These are phyloP conservation scores for Elongisporangium prolatum DNA, from an alignment of 352 stramenopile species.

Conservation along the genomic window DNA sequence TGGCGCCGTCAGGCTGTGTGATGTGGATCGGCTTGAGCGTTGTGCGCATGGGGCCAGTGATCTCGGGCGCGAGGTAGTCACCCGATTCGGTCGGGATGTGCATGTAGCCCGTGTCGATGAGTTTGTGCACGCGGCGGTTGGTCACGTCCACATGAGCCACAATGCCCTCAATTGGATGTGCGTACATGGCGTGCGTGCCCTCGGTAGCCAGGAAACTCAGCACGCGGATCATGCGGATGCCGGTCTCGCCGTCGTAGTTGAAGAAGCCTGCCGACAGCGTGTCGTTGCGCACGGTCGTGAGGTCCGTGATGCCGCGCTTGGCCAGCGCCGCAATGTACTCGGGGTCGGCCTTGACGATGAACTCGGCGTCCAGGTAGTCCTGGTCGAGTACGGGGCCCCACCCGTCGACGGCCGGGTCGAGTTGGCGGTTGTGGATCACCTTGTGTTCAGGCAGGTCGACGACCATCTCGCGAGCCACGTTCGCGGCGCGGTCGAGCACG, in stretches of 20 bases:
- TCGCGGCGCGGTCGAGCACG: constrained; percentile 32
- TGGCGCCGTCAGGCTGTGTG: constrained; percentile 66
- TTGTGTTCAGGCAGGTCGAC: constrained; percentile 27
- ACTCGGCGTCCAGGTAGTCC: constrained; percentile 37
- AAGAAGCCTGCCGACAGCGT: constrained; percentile 46
- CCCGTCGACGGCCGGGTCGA: constrained; percentile 34
- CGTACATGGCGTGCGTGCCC: constrained; percentile 45
- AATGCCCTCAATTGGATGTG: constrained; percentile 39
- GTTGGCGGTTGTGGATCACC: constrained; percentile 25
- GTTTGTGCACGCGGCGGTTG: constrained; percentile 31
- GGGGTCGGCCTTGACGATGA: constrained; percentile 36
- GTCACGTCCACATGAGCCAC: constrained; percentile 41
- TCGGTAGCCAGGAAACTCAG: constrained; percentile 37
- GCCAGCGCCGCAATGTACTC: constrained; percentile 32
- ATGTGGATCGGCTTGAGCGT: constrained; percentile 64
- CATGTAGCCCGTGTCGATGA: constrained; percentile 38
- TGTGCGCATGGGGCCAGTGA: constrained; percentile 34
- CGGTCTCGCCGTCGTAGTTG: constrained; percentile 27
- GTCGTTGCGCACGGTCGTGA: constrained; percentile 30
- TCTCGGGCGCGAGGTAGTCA: constrained; percentile 34
- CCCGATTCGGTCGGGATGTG: constrained; percentile 38
- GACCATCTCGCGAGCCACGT: constrained; percentile 28
- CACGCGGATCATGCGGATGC: constrained; percentile 41
- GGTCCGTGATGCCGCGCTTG: constrained; percentile 38
- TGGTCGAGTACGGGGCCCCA: constrained; percentile 42